Evolutionary conservation across 139 green algal genomes (phyloP), one percentile per base, ranked within the genome.

Genomic region (Diplosphaera chodatii): DNA sequence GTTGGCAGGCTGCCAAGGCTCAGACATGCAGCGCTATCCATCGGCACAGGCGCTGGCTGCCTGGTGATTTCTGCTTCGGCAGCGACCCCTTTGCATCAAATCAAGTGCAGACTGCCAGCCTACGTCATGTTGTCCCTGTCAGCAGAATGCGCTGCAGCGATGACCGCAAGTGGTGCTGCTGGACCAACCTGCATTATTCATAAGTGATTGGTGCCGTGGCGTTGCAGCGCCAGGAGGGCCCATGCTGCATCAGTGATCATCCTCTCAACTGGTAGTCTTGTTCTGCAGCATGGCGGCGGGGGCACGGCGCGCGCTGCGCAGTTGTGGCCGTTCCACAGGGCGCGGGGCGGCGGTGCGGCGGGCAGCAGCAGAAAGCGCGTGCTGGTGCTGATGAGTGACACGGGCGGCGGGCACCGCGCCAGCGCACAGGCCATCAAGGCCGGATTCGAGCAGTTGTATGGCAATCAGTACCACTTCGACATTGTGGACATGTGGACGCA

Each of bases 301-400:
- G 48, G 48, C 13, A 10, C 8, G 8, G 48, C 48, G 48, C 48
- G 16, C 16, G 48, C 48, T 10, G 16, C 18, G 16, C 48, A 59
- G 48, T 18, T 59, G 48, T 59, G 48, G 48, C 48, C 48, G 16
- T 59, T 59, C 16, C 48, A 59, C 48, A 59, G 25, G 16, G 48
- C 16, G 13, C 48, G 48, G 13, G 48, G 48, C 48, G 48, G 48
- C 48, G 48, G 48, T 18, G 48, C 16, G 3, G 48, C 16, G 13
- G 16, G 16, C 48, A 25, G 48, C 48, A 5, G 48, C 48, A 65
- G 63, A 29, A 91, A 89, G 66, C 79, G 82, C 8, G 79, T 99
- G 18, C 81, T 99, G 20, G 96, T 99, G 31, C 85, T 97, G 34
- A 97, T 97, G 90, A 91, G 77, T 56, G 96, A 98, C 83, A 99